Evolutionary conservation across 371 early-diverging fungal genomes (phyloP), one percentile per base, ranked within the genome.

Genomic region (Mortierella sp.): DNA sequence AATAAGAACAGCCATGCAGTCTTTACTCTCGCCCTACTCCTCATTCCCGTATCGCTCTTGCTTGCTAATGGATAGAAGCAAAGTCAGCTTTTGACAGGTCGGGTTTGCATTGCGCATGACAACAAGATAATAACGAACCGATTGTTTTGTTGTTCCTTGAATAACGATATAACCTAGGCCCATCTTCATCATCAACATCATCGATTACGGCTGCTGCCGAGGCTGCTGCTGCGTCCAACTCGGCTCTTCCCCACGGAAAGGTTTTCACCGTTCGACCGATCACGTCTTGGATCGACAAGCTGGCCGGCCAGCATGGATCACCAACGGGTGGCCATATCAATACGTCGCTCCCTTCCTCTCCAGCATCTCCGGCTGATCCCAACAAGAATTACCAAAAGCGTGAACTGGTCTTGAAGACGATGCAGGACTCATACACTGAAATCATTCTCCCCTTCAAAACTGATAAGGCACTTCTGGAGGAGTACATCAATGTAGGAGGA

Each of bases 351-450:
- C 37, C 37, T 7, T 34, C 37, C 54, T 39, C 66, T 56, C 46
- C 66, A 48, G 9, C 55, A 2, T 27, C 60, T 3, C 50, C 64
- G n/a, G 51, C 58, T 32, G 53, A 66, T 31, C 48, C 67, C 6
- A 39, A 23, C 15, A 54, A 53, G 12, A 58, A 56, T 24, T 70
- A 69, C 34, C 43, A 80, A 49, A 81, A 68, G 72, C 59, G 69
- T 9, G 59, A 73, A 4, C 65, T 88, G 27, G 85, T 84, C 9
- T 54, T 84, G 44, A 91, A 87, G 71, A 75, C 73, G 62, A 93
- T 94, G 87, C 76, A 80, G 17, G 93, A 97, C 67, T 93, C 93
- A 50, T 93, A 92, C 70, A 86, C 92, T 42, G 91, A 93, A 65
- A 86, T 87, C n/a, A 85, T 86, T 50, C 80, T 97, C 21, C 93